A percentile compares a stretch with the other conserved stretches of the same genome.
Evolutionary conservation across 768 basidiomycete genomes (phyloP).

Genomic region (Xerocomellus intermedius): DNA sequence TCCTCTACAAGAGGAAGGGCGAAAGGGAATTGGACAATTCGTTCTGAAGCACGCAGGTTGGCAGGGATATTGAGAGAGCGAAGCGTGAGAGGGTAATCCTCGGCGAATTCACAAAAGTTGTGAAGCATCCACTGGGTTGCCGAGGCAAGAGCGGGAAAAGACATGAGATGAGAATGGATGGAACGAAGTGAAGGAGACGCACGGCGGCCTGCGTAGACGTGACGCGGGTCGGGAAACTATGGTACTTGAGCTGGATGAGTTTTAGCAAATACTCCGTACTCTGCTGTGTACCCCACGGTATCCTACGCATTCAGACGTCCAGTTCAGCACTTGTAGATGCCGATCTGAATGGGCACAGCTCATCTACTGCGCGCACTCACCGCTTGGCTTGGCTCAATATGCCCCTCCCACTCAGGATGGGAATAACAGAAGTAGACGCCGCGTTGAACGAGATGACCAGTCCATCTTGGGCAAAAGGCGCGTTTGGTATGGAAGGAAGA

Average conservation of each 20-base stretch:
- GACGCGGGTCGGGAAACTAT: slow-evolving; percentile 85
- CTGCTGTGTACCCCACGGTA: slow-evolving; percentile 92
- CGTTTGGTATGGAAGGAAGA: slow-evolving; percentile 30
- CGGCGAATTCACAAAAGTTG: slow-evolving; percentile 79
- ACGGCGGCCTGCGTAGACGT: slow-evolving; percentile 77
- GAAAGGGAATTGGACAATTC: slow-evolving; percentile 88
- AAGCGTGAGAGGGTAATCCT: slow-evolving; percentile 72
- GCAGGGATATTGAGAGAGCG: slow-evolving; percentile 64
- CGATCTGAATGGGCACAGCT: background rate
- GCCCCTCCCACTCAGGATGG: slow-evolving; percentile 78
- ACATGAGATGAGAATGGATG: background rate
- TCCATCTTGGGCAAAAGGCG: slow-evolving; percentile 62
- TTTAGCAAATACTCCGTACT: slow-evolving; percentile 91
- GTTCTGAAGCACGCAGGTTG: slow-evolving; percentile 60
- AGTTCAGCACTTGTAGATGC: background rate
- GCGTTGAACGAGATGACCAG: slow-evolving; percentile 90
- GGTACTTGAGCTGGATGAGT: slow-evolving; percentile 93
- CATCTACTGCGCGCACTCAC: slow-evolving; percentile 40
- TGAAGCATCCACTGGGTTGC: slow-evolving; percentile 81
- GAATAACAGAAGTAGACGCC: slow-evolving; percentile 87
- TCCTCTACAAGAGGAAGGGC: slow-evolving; percentile 60
- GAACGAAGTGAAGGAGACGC: slow-evolving; percentile 22
- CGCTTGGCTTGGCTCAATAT: slow-evolving; percentile 85
- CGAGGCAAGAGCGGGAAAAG: background rate
- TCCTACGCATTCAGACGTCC: slow-evolving; percentile 46